These are phyloP conservation scores for Pseudozyma pruni DNA, from an alignment of 1,284 basidiomycete species.

Conservation along the genomic window DNA sequence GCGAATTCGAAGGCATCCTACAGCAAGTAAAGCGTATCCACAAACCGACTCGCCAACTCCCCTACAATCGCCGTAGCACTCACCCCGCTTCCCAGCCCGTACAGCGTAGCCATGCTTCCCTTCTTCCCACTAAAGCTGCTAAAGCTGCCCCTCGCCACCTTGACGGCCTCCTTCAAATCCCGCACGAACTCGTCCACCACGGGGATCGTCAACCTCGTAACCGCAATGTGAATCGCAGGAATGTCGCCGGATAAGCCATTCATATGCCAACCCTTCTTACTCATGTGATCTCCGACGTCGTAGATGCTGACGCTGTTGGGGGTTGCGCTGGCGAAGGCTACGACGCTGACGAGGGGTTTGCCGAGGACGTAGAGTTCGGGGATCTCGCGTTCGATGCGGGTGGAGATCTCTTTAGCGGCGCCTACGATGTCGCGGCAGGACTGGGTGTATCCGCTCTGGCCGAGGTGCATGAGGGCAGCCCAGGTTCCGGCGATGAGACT, in stretches of 20 bases:
- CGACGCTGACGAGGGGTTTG: conserved; percentile 86
- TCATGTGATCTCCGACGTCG: conserved; percentile 90
- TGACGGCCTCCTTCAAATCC: conserved; percentile 81
- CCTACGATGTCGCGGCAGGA: conserved; percentile 87
- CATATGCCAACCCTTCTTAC: conserved; percentile 79
- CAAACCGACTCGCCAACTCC: conserved; percentile 76
- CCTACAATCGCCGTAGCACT: conserved; percentile 87
- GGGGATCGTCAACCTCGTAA: conserved; percentile 83
- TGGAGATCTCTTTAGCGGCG: conserved; percentile 77
- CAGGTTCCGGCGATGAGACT: conserved; percentile 93
- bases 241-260: conserved; percentile 81
- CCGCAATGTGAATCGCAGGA: conserved; percentile 89
- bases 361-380: conserved; percentile 84
- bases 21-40: conserved; percentile 60
- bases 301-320: conserved; percentile 73
- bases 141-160: conserved; percentile 9
- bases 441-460: conserved; percentile 88
- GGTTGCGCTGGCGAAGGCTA: conserved; percentile 81
- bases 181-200: conserved; percentile 81
- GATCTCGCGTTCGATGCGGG: conserved; percentile 76
- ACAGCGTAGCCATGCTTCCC: conserved; percentile 62
- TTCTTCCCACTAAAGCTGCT: conserved; percentile 28
- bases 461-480: conserved; percentile 94
- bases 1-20: conserved; percentile 8
- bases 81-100: conserved; percentile 85